These are phyloP conservation scores for Erigeron canadensis DNA, from an alignment of 129 eudicot genomes.

Conservation along the genomic window DNA sequence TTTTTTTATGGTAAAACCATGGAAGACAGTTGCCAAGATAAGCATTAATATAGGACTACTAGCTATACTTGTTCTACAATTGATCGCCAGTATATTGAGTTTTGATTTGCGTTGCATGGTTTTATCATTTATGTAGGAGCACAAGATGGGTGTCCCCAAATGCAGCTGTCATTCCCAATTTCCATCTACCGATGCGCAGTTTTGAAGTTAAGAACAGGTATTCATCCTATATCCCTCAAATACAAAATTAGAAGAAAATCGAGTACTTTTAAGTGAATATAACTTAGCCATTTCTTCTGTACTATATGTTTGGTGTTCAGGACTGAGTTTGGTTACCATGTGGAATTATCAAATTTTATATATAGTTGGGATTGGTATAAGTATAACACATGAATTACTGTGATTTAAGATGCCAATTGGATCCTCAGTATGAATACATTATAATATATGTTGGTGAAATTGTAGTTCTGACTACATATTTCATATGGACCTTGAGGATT, in stretches of 20 bases:
- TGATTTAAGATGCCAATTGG: not conserved
- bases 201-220: conserved; percentile 71
- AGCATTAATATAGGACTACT: not conserved
- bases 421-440: not conserved
- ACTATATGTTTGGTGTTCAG: not conserved
- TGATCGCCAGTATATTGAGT: not conserved
- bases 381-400: not conserved
- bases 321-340: not conserved
- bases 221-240: not conserved
- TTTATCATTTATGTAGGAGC: conserved; percentile 33
- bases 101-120: not conserved
- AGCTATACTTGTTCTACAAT: not conserved
- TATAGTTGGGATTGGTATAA: not conserved
- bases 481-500: not conserved
- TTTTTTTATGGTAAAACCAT: too few relatives aligned
- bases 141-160: conserved; percentile 52
- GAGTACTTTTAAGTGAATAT: not conserved
- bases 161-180: conserved; percentile 64
- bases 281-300: not conserved
- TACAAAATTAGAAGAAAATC: not conserved
- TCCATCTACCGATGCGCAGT: conserved; percentile 79
- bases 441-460: not conserved
- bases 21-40: too few relatives aligned
- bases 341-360: not conserved
- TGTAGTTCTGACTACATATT: not conserved